Percentiles rank a stretch among this genome's conserved stretches.
phyloP scores from a whole-genome alignment of 75 land plant species.

The Pinus taeda region DNA sequence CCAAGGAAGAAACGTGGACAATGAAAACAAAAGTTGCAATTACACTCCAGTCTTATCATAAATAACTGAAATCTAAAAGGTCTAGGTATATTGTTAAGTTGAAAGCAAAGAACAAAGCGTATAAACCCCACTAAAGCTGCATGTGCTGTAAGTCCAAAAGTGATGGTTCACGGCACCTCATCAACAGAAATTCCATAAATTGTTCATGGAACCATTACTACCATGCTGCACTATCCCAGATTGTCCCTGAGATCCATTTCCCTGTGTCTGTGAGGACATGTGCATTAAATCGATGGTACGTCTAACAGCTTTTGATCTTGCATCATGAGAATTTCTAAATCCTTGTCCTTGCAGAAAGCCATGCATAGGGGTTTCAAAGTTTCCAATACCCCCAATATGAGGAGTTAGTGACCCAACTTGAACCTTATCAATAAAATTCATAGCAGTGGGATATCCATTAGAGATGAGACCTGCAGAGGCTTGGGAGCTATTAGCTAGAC shows the following conservation, averaged over 20 bases:
- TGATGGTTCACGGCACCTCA: conserved; percentile 16
- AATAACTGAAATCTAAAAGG: too few species aligned
- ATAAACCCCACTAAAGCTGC: neutral
- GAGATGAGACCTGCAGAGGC: conserved; percentile 4
- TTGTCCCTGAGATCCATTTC: neutral
- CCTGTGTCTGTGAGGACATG: conserved; percentile 11
- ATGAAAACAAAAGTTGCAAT: too few species aligned
- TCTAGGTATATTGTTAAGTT: too few species aligned
- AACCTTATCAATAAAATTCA: neutral
- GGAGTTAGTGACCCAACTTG: neutral
- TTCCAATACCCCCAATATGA: conserved; percentile 3
- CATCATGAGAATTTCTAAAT: conserved; percentile 4
- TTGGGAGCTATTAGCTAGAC: conserved; percentile 10
- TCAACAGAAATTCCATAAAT: conserved; percentile 27
- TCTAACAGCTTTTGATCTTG: conserved; percentile 10
- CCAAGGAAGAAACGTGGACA: too few species aligned
- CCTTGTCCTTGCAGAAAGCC: neutral
- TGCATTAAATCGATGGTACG: conserved; percentile 11
- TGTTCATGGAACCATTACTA: conserved; percentile 7
- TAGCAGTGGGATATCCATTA: neutral
- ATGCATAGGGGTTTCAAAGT: conserved; percentile 6
- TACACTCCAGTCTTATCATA: too few species aligned
- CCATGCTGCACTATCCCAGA: conserved; percentile 7
- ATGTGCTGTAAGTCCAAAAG: conserved; percentile 21
- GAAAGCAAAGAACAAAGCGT: too few species aligned